A percentile compares a stretch with the other conserved stretches of the same genome.
Conservation (phyloP, 805 yeast species). For the Hanseniaspora hatyaiensis region DNA sequence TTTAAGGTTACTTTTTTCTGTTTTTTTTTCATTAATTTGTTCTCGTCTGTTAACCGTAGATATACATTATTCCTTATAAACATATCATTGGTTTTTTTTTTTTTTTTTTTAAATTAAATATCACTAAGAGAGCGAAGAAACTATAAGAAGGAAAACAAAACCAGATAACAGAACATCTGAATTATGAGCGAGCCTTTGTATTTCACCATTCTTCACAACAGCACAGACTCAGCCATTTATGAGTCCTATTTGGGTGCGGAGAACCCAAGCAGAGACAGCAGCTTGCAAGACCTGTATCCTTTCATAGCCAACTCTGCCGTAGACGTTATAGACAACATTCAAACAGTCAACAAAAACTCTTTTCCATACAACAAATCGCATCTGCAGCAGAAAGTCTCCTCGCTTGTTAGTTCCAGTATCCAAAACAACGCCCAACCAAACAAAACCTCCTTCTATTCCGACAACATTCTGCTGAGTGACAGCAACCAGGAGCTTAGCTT, state of each 20-base stretch:
- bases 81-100: not conserved
- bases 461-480: not conserved
- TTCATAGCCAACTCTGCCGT: slow-evolving; percentile 79
- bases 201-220: slow-evolving; percentile 74
- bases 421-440: not conserved
- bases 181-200: slow-evolving; percentile 60
- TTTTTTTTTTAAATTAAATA: too few species aligned
- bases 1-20: not conserved
- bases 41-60: not conserved
- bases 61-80: not conserved
- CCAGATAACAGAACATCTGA: not conserved
- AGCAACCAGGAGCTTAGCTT: not conserved
- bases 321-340: slow-evolving; percentile 83
- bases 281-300: slow-evolving; percentile 71
- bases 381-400: slow-evolving; percentile 6
- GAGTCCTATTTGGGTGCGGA: slow-evolving; percentile 42
- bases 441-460: not conserved
- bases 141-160: too few species aligned
- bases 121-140: not conserved
- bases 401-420: not conserved
- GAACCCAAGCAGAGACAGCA: slow-evolving; percentile 16
- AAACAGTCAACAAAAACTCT: slow-evolving; percentile 25
- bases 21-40: too few species aligned
- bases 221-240: slow-evolving; percentile 67
- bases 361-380: slow-evolving; percentile 13